Conservation (phyloP, 2,329 filamentous ascomycete species). For the Xenosphaeropsis pyriputrescens region DNA sequence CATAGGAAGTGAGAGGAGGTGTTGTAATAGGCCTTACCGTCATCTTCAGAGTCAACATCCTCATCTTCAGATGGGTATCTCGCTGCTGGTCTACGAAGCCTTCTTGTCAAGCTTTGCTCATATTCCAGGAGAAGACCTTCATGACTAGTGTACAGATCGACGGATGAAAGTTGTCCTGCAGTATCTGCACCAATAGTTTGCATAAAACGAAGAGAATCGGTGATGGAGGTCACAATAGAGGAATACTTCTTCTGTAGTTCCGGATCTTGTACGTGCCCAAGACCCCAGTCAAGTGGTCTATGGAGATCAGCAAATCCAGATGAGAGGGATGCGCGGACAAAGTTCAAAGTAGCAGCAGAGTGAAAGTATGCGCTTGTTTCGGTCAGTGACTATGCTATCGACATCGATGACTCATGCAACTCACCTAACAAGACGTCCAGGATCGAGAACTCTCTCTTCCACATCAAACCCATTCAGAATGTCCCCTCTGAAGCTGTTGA, state of each 20-base stretch:
- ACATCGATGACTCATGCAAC: slow-evolving; percentile 7
- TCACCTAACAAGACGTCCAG: slow-evolving; percentile 61
- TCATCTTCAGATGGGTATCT: slow-evolving; percentile 11
- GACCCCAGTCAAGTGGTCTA: slow-evolving; percentile 83
- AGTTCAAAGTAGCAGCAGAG: slow-evolving; percentile 89
- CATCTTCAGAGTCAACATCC: slow-evolving; percentile 7
- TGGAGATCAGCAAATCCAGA: slow-evolving; percentile 90
- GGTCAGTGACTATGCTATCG: slow-evolving; percentile 2
- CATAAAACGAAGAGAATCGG: slow-evolving; percentile 88
- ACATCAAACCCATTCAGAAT: slow-evolving; percentile 81
- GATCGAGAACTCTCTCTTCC: slow-evolving; percentile 68
- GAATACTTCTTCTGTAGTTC: slow-evolving; percentile 76
- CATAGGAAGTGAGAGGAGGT: slow-evolving; percentile 95
- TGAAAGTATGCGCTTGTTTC: slow-evolving; percentile 71
- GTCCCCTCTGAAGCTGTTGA: slow-evolving; percentile 86
- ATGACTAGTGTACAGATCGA: slow-evolving; percentile 91
- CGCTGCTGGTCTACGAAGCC: slow-evolving; percentile 46
- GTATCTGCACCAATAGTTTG: slow-evolving; percentile 83
- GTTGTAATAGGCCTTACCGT: slow-evolving; percentile 59
- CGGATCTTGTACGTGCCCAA: slow-evolving; percentile 80
- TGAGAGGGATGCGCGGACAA: slow-evolving; percentile 67
- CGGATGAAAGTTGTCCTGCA: slow-evolving; percentile 70
- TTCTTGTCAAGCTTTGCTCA: slow-evolving; percentile 73
- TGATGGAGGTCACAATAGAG: slow-evolving; percentile 70
- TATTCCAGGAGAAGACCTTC: slow-evolving; percentile 92